phyloP scores from a whole-genome alignment of 331 rosid genomes.

The Rosa hybrid region DNA sequence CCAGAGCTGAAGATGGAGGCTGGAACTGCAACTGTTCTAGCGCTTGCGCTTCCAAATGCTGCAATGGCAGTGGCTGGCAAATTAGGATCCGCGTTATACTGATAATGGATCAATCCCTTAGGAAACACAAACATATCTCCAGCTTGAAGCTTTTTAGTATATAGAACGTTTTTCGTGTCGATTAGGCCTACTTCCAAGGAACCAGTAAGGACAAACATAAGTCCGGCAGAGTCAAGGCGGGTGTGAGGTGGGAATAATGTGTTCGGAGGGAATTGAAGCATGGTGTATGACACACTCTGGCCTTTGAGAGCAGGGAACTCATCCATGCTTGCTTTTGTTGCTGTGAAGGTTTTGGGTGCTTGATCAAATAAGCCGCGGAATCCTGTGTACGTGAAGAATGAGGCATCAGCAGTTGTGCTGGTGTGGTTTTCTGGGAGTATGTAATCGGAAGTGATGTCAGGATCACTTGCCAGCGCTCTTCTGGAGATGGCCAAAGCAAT shows the following conservation, averaged over 20 bases:
- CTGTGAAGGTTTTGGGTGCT: background rate
- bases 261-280: conserved; percentile 13
- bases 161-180: conserved; percentile 13
- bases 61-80: conserved; percentile 21
- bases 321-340: conserved; percentile 13
- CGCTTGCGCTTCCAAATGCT: conserved; percentile 18
- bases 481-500: background rate
- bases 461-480: background rate
- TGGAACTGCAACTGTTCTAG: conserved; percentile 14
- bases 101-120: conserved; percentile 23
- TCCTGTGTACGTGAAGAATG: conserved; percentile 14
- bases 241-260: conserved; percentile 17
- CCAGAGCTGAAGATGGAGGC: background rate
- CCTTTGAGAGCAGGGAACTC: conserved; percentile 28
- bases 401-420: background rate
- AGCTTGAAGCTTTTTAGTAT: conserved; percentile 4
- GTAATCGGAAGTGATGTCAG: conserved; percentile 2
- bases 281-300: conserved; percentile 8
- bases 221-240: conserved; percentile 2
- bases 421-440: background rate
- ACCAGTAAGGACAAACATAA: conserved; percentile 15
- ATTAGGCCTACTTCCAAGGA: conserved; percentile 21
- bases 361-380: background rate
- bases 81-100: background rate
- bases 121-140: conserved; percentile 31